Percentiles rank a stretch among this genome's conserved stretches.
Conservation (phyloP, 2,329 filamentous ascomycete species). For the Botrytis fabae region DNA sequence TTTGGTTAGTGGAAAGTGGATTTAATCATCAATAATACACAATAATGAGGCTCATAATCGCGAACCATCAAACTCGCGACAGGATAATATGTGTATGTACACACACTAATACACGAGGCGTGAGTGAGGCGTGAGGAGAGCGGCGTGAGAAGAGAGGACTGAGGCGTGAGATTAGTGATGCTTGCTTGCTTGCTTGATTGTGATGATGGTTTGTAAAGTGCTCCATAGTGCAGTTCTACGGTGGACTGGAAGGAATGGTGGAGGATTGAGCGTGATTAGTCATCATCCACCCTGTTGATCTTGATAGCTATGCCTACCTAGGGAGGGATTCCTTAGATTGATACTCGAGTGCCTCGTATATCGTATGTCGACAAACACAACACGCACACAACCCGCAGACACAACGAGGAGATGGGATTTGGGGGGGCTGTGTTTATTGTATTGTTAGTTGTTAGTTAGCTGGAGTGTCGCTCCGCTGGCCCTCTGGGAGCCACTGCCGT, state of each 20-base stretch:
- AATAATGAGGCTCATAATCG: background rate
- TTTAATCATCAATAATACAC: background rate
- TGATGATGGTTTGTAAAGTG: background rate
- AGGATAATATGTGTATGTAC: background rate
- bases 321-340: background rate
- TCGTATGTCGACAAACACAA: too few species aligned
- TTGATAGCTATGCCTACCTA: background rate
- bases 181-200: background rate
- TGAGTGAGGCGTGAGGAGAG: background rate
- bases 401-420: background rate
- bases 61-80: conserved; percentile 12
- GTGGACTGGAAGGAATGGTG: background rate
- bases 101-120: conserved; percentile 11
- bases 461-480: background rate
- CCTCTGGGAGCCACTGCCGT: background rate
- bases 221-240: background rate
- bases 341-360: background rate
- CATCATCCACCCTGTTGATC: background rate
- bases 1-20: background rate
- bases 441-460: background rate
- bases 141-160: background rate
- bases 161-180: conserved; percentile 14
- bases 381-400: too few species aligned
- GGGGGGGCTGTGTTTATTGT: background rate
- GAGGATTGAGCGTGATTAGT: background rate